Evolutionary conservation across 2,329 filamentous ascomycete genomes (phyloP).

Genomic region (Dothidotthia symphoricarpi): DNA sequence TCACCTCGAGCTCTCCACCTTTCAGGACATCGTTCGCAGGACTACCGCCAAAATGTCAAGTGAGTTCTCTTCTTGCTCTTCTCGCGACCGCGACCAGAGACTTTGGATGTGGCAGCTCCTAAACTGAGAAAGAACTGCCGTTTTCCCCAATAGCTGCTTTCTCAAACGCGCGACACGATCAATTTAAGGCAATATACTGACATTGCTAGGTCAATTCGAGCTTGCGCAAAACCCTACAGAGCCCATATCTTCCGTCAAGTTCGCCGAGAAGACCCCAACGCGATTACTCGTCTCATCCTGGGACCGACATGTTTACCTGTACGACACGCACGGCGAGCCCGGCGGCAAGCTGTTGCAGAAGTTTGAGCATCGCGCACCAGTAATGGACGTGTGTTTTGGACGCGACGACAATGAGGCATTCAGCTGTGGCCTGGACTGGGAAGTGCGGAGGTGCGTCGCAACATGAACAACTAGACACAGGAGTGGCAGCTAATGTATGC

Average conservation of each 20-base stretch:
- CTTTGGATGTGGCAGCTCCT: too few species aligned
- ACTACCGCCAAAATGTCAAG: conserved; percentile 30
- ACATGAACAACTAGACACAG: background rate
- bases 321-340: conserved; percentile 65
- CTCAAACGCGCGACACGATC: background rate
- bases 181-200: conserved; percentile 3
- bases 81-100: too few species aligned
- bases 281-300: conserved; percentile 89
- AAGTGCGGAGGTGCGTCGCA: conserved; percentile 67
- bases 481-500: conserved; percentile 2
- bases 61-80: conserved; percentile 8
- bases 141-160: background rate
- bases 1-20: conserved; percentile 14
- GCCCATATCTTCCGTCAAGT: conserved; percentile 81
- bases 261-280: conserved; percentile 72
- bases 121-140: too few species aligned
- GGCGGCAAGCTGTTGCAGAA: conserved; percentile 67
- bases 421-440: conserved; percentile 81
- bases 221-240: conserved; percentile 79
- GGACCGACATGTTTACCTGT: conserved; percentile 89
- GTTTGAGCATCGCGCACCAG: conserved; percentile 78
- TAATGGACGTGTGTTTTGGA: conserved; percentile 90
- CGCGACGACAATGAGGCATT: conserved; percentile 79
- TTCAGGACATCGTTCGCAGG: background rate
- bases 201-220: conserved; percentile 65